These are phyloP conservation scores for Cydonia oblonga DNA, from an alignment of 331 rosid species.

Conservation along the genomic window DNA sequence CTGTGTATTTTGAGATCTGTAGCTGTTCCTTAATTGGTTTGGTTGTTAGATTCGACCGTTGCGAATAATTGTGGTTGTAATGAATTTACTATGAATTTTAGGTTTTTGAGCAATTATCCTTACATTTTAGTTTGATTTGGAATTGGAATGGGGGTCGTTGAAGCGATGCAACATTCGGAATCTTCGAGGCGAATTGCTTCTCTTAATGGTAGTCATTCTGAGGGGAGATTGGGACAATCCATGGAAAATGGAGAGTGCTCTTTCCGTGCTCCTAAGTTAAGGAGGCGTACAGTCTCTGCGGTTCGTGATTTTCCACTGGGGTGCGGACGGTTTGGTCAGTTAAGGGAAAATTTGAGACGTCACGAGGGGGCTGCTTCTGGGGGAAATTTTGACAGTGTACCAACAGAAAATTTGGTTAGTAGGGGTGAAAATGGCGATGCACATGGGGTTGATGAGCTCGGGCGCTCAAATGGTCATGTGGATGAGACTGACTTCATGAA, in stretches of 20 bases:
- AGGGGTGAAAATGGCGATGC: background rate
- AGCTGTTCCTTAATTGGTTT: background rate
- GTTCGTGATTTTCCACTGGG: constrained; percentile 65
- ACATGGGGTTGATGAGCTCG: background rate
- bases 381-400: constrained; percentile 4
- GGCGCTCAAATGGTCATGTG: background rate
- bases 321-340: constrained; percentile 47
- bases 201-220: constrained; percentile 22
- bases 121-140: background rate
- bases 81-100: background rate
- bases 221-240: constrained; percentile 17
- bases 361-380: background rate
- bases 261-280: constrained; percentile 21
- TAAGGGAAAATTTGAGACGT: constrained; percentile 3
- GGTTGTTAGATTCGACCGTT: background rate
- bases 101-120: constrained; percentile 2
- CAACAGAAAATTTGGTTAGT: background rate
- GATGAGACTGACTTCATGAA: background rate
- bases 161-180: constrained; percentile 19
- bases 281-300: constrained; percentile 45
- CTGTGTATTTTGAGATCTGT: background rate
- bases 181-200: constrained; percentile 19
- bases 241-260: constrained; percentile 32
- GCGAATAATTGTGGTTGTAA: background rate
- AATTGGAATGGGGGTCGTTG: constrained; percentile 24